These are phyloP conservation scores for Fusarium secorum DNA, from an alignment of 2,329 filamentous ascomycete genomes.

Conservation along the genomic window DNA sequence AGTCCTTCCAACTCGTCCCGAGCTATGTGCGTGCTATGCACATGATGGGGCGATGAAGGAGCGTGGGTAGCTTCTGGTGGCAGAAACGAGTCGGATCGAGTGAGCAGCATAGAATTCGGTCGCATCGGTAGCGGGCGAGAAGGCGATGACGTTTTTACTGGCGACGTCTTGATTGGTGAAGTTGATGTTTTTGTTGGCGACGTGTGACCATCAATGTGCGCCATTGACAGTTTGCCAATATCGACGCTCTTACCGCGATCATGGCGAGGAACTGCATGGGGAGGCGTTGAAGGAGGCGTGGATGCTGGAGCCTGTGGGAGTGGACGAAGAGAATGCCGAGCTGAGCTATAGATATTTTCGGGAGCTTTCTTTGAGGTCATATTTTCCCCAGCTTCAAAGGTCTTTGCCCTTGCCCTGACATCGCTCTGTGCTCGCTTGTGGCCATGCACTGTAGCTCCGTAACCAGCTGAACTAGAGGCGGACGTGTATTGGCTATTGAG, in stretches of 20 bases:
- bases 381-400: conserved; percentile 56
- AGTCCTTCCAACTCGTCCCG: conserved; percentile 81
- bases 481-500: conserved; percentile 70
- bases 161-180: neutral
- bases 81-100: conserved; percentile 63
- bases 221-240: conserved; percentile 62
- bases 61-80: conserved; percentile 46
- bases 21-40: conserved; percentile 57
- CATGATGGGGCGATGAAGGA: conserved; percentile 41
- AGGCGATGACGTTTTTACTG: conserved; percentile 44
- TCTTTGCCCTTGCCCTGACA: conserved; percentile 62
- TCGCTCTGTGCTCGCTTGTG: conserved; percentile 83
- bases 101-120: conserved; percentile 69
- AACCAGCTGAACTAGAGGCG: conserved; percentile 64
- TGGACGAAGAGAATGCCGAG: conserved; percentile 79
- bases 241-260: conserved; percentile 72
- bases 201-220: conserved; percentile 52
- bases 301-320: conserved; percentile 70
- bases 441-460: conserved; percentile 53
- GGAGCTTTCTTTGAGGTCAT: conserved; percentile 54
- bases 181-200: conserved; percentile 45
- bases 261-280: conserved; percentile 50
- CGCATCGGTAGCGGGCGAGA: conserved; percentile 54
- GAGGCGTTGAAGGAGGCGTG: conserved; percentile 51
- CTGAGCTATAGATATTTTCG: conserved; percentile 73